phyloP scores from a whole-genome alignment of 2,329 filamentous ascomycete genomes.

The Pseudogymnoascus sp. region DNA sequence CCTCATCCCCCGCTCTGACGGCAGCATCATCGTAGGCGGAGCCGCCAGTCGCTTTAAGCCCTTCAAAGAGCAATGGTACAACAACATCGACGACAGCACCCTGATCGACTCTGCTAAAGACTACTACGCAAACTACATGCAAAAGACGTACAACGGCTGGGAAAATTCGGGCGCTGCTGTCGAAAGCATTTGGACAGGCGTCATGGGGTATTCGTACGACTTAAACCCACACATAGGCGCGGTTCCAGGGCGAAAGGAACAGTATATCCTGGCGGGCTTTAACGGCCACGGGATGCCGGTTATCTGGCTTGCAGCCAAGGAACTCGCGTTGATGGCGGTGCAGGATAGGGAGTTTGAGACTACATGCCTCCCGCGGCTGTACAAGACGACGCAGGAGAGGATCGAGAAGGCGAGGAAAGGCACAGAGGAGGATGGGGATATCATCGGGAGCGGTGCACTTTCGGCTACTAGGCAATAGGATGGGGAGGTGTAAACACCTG shows the following conservation, averaged over 20 bases:
- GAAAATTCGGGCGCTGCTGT: conserved; percentile 34
- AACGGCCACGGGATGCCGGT: conserved; percentile 46
- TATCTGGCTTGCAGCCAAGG: conserved; percentile 36
- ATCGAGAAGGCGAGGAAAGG: conserved; percentile 1
- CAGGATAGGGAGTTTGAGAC: conserved; percentile 27
- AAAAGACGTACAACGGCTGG: conserved; percentile 42
- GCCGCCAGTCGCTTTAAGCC: conserved; percentile 30
- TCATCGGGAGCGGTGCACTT: no score
- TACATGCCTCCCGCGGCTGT: conserved; percentile 33
- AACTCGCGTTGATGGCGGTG: conserved; percentile 35
- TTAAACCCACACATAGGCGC: conserved; percentile 37
- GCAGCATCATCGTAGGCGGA: conserved; percentile 35
- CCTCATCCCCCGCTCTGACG: conserved; percentile 25
- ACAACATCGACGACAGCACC: conserved; percentile 38
- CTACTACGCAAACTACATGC: conserved; percentile 45
- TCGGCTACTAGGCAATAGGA: no score
- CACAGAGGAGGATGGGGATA: no score
- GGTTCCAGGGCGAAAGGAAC: conserved; percentile 33
- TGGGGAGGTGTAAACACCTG: no score
- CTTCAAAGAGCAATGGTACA: conserved; percentile 35
- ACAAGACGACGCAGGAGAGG: conserved; percentile 26
- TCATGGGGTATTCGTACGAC: conserved; percentile 39
- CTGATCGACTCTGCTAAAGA: conserved; percentile 36
- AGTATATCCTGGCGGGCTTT: conserved; percentile 43
- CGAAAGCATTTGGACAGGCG: conserved; percentile 27